These are phyloP conservation scores for Lentinula novae-zelandiae DNA, from an alignment of 1,284 basidiomycete genomes.

Conservation along the genomic window DNA sequence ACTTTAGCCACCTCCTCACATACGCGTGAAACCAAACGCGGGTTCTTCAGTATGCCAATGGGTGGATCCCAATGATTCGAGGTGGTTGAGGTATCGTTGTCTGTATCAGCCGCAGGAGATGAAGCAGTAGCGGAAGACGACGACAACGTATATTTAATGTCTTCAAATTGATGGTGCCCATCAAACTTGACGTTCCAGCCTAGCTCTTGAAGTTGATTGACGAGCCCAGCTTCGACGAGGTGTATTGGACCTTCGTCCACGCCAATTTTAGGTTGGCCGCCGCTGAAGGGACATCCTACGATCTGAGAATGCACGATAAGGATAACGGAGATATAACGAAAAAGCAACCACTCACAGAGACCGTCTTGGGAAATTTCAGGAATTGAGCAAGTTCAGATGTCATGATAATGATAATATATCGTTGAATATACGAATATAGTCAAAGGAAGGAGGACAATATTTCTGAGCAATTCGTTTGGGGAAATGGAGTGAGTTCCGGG, in stretches of 20 bases:
- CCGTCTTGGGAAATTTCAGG: conserved; percentile 17
- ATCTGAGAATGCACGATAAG: conserved; percentile 37
- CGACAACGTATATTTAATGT: conserved; percentile 39
- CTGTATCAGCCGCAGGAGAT: background rate
- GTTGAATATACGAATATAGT: background rate
- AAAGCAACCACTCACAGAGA: background rate
- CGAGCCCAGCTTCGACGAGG: conserved; percentile 81
- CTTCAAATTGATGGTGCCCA: conserved; percentile 86
- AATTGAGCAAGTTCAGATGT: conserved; percentile 6
- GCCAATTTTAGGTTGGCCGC: conserved; percentile 61
- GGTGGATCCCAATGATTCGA: conserved; percentile 59
- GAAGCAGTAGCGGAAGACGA: background rate
- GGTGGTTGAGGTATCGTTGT: conserved; percentile 22
- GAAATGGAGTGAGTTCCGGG: background rate
- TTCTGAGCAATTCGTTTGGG: too few species aligned
- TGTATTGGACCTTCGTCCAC: conserved; percentile 91
- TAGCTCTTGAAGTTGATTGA: conserved; percentile 71
- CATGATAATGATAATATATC: background rate
- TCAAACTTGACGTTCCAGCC: conserved; percentile 91
- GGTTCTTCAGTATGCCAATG: conserved; percentile 87
- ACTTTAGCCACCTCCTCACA: conserved; percentile 75
- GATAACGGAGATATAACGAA: background rate
- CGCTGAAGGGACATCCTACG: conserved; percentile 71
- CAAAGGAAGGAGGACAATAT: too few species aligned
- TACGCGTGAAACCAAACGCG: conserved; percentile 82